Evolutionary conservation across 345 rosid genomes (phyloP).

Genomic region (Pelargonium nanum): DNA sequence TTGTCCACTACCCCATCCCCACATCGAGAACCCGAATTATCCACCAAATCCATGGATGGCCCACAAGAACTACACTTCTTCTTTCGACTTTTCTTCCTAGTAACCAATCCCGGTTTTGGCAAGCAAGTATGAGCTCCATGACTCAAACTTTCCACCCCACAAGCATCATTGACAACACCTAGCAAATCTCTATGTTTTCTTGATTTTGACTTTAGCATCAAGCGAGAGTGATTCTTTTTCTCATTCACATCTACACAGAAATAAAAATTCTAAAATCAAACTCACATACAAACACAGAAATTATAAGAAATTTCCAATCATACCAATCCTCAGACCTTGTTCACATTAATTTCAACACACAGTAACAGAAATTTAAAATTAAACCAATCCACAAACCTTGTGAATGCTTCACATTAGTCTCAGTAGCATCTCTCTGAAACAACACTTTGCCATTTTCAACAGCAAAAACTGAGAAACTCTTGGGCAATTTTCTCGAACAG

Average conservation of each 20-base stretch:
- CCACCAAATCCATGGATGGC: not conserved
- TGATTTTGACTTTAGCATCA: not conserved
- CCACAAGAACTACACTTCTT: conserved; percentile 8
- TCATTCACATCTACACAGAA: not conserved
- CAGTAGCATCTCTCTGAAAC: conserved; percentile 39
- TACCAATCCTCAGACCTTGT: not conserved
- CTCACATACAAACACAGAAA: no score
- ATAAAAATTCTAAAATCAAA: not conserved
- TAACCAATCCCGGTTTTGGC: not conserved
- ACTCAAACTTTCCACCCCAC: not conserved
- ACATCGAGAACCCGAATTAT: conserved; percentile 8
- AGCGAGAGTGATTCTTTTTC: not conserved
- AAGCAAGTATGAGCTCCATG: not conserved
- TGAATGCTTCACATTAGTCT: conserved; percentile 3
- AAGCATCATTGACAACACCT: not conserved
- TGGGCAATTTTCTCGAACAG: conserved; percentile 64
- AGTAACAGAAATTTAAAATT: not conserved
- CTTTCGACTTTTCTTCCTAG: conserved; percentile 4
- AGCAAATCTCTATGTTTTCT: no score
- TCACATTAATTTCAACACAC: not conserved
- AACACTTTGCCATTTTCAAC: conserved; percentile 65
- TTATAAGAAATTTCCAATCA: no score
- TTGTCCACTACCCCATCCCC: conserved; percentile 19
- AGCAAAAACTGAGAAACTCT: conserved; percentile 48
- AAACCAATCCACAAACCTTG: conserved; percentile 15